Evolutionary conservation across 257 asterid genomes (phyloP).

Genomic region (Solanum piurae): DNA sequence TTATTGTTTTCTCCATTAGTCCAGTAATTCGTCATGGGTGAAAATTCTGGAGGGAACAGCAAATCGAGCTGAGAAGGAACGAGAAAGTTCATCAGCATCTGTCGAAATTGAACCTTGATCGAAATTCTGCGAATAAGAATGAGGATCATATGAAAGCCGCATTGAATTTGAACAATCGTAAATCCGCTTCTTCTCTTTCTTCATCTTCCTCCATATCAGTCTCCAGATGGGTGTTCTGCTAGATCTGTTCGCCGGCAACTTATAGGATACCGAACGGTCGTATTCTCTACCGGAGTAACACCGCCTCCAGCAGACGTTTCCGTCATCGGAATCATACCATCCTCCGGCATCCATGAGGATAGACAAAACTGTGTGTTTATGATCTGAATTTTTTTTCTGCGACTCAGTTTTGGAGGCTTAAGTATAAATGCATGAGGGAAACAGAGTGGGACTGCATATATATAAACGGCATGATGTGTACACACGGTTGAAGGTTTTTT

Average conservation of each 20-base stretch:
- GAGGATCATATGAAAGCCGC: slow-evolving; percentile 61
- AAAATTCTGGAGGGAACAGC: slow-evolving; percentile 58
- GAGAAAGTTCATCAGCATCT: slow-evolving; percentile 42
- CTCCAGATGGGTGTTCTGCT: slow-evolving; percentile 32
- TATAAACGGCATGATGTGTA: not conserved
- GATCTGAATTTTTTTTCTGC: not conserved
- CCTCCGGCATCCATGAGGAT: not conserved
- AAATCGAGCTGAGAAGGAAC: slow-evolving; percentile 77
- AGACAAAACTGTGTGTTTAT: not conserved
- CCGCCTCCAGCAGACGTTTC: not conserved
- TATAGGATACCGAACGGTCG: not conserved
- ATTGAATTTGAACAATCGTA: slow-evolving; percentile 24
- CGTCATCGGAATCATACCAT: not conserved
- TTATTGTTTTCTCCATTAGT: not conserved
- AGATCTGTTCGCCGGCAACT: slow-evolving; percentile 20
- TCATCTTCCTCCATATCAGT: slow-evolving; percentile 58
- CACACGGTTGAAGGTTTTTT: not conserved
- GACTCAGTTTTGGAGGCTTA: not conserved
- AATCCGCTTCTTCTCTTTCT: slow-evolving; percentile 48
- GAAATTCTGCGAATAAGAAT: slow-evolving; percentile 60
- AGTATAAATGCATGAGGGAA: not conserved
- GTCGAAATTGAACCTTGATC: slow-evolving; percentile 41
- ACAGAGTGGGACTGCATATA: not conserved
- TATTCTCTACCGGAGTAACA: not conserved
- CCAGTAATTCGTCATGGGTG: slow-evolving; percentile 27